Evolutionary conservation across 306 rosid species (phyloP).

Genomic region (Castanea sativa): DNA sequence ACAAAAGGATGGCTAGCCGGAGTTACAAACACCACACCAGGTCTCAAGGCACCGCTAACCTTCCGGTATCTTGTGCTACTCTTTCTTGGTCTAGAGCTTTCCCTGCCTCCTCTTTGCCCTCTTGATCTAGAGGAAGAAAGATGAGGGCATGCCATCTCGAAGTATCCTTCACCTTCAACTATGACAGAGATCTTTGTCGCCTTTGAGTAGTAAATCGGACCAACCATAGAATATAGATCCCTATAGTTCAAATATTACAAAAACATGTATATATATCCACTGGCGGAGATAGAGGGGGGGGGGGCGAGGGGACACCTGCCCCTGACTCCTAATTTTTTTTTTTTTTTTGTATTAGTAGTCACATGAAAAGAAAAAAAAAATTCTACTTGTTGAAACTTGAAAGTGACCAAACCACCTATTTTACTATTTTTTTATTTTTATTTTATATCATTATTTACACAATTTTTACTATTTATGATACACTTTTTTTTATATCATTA

Average conservation of each 20-base stretch:
- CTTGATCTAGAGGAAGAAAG: slow-evolving; percentile 20
- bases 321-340: too few species aligned
- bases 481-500: too few species aligned
- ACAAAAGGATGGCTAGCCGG: slow-evolving; percentile 67
- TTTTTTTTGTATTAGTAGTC: too few species aligned
- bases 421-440: too few species aligned
- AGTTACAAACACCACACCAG: slow-evolving; percentile 39
- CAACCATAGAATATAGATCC: slow-evolving; percentile 38
- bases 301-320: too few species aligned
- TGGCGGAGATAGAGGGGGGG: too few species aligned
- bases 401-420: too few species aligned
- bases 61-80: slow-evolving; percentile 26
- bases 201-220: slow-evolving; percentile 42
- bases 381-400: too few species aligned
- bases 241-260: slow-evolving; percentile 3
- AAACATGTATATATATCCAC: not conserved
- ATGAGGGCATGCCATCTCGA: slow-evolving; percentile 68
- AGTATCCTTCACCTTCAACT: slow-evolving; percentile 42
- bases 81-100: not conserved
- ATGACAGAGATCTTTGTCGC: slow-evolving; percentile 51
- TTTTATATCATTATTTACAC: too few species aligned
- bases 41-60: slow-evolving; percentile 29
- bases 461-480: too few species aligned
- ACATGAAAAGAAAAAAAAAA: too few species aligned
- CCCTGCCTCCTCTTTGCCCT: not conserved